A percentile compares a stretch with the other conserved stretches of the same genome.
Conservation (phyloP, 2,329 filamentous ascomycete genomes). For the Elsinoe arachidis region DNA sequence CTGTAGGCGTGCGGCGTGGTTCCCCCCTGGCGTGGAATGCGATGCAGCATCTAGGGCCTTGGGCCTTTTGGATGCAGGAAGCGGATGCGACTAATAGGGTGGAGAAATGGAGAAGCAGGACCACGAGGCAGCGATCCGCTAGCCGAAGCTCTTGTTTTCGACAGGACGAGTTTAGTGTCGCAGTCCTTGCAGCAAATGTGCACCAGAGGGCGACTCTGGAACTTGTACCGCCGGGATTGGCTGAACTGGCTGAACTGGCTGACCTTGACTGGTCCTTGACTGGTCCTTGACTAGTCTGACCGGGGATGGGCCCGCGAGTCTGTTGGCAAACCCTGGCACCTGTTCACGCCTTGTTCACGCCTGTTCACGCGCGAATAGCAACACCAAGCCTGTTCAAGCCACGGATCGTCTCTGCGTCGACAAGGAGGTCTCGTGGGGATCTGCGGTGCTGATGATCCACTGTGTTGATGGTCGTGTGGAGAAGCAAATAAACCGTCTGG, state of each 20-base stretch:
- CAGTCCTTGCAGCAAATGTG: not conserved
- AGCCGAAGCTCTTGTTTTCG: slow-evolving; percentile 8
- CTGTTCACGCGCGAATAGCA: not conserved
- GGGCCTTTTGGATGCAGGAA: not conserved
- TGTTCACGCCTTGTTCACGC: not conserved
- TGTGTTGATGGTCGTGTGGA: not conserved
- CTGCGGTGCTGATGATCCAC: not conserved
- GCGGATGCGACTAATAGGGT: slow-evolving; percentile 3
- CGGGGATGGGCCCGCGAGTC: not conserved
- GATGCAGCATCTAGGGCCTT: not conserved
- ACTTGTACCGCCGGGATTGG: slow-evolving; percentile 1
- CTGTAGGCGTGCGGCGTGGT: slow-evolving; percentile 3
- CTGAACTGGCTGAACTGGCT: not conserved
- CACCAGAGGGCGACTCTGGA: slow-evolving; percentile 2
- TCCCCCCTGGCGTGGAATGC: not conserved
- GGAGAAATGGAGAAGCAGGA: not conserved
- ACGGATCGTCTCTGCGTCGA: not conserved
- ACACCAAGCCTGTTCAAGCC: not conserved
- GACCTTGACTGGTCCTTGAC: not conserved
- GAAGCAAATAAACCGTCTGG: not conserved
- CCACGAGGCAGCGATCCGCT: not conserved
- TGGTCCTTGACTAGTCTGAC: not conserved
- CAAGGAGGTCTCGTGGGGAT: not conserved
- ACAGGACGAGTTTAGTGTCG: slow-evolving; percentile 2
- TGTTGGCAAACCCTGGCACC: not conserved